phyloP scores from a whole-genome alignment of 1,284 basidiomycete genomes.

The Wolfiporia cocos region DNA sequence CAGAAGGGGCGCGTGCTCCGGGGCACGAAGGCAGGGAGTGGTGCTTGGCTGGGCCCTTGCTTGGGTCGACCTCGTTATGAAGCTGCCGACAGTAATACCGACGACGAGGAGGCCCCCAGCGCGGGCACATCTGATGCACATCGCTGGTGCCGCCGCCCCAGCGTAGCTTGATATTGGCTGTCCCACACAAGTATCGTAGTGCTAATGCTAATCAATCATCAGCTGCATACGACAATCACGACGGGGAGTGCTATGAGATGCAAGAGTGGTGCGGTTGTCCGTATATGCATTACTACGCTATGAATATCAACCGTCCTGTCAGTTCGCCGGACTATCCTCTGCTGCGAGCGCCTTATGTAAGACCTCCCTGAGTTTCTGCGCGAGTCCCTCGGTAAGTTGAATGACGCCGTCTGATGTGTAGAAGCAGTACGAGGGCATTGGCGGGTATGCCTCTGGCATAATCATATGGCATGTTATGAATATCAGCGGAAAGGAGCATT shows the following conservation, averaged over 20 bases:
- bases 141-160: too few relatives aligned
- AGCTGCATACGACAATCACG: too few relatives aligned
- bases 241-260: too few relatives aligned
- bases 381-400: conserved; percentile 58
- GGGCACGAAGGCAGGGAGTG: conserved; percentile 67
- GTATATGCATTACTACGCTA: too few relatives aligned
- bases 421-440: conserved; percentile 76
- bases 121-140: not conserved
- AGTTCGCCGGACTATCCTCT: too few relatives aligned
- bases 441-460: conserved; percentile 61
- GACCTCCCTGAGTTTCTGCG: conserved; percentile 35
- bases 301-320: too few relatives aligned
- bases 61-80: conserved; percentile 72
- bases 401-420: conserved; percentile 65
- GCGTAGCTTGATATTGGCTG: too few relatives aligned
- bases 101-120: not conserved
- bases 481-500: not conserved
- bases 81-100: conserved; percentile 20
- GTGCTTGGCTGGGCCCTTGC: conserved; percentile 65
- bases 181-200: too few relatives aligned
- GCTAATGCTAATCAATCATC: too few relatives aligned
- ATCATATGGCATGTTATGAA: too few relatives aligned
- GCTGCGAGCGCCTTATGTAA: conserved; percentile 23
- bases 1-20: conserved; percentile 48
- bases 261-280: too few relatives aligned